These are phyloP conservation scores for Glomus cerebriforme DNA, from an alignment of 192 early-diverging fungal genomes.

Conservation along the genomic window DNA sequence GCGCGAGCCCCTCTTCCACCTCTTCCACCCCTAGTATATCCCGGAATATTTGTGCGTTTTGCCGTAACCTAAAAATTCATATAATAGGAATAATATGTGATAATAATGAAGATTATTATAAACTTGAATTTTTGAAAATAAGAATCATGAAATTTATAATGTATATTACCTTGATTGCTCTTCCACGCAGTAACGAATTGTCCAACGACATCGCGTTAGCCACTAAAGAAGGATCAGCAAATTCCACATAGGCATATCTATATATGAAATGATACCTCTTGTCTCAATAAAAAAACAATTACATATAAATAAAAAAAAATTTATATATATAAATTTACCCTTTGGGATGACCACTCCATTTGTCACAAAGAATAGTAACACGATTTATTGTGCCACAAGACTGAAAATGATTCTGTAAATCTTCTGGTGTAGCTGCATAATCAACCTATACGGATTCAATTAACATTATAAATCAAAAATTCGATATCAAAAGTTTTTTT, in stretches of 20 bases:
- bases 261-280: not conserved
- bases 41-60: conserved; percentile 95
- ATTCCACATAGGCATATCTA: conserved; percentile 94
- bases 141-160: not conserved
- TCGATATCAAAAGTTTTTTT: not conserved
- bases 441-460: conserved; percentile 63
- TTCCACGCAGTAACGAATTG: conserved; percentile 86
- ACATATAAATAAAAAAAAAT: conserved; percentile 25
- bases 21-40: conserved; percentile 72
- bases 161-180: conserved; percentile 71
- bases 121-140: no score
- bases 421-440: conserved; percentile 91
- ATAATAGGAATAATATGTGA: not conserved
- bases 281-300: conserved; percentile 40
- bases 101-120: not conserved
- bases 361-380: conserved; percentile 94
- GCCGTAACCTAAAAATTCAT: conserved; percentile 63
- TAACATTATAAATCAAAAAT: not conserved
- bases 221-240: conserved; percentile 81
- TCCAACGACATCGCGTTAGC: conserved; percentile 83
- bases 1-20: conserved; percentile 70
- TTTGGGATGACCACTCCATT: conserved; percentile 88
- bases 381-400: conserved; percentile 95
- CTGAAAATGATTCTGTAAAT: conserved; percentile 93
- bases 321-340: conserved; percentile 45